phyloP scores from a whole-genome alignment of 225 moss, liverwort and hornwort species.

The Thuidium tamariscinum region DNA sequence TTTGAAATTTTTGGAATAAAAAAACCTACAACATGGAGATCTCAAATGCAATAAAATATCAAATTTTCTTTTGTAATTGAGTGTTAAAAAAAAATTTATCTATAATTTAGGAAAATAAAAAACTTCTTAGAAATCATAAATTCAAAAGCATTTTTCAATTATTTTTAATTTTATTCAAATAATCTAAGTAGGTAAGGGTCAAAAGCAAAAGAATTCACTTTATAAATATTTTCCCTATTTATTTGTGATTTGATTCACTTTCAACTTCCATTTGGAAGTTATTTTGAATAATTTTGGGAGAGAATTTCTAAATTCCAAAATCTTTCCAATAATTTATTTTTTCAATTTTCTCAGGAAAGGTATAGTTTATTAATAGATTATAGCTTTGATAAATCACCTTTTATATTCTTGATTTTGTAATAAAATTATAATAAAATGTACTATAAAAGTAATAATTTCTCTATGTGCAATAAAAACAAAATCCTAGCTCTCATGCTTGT shows the following conservation, averaged over 20 bases:
- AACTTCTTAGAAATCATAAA: too few relatives aligned
- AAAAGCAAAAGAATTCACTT: too few relatives aligned
- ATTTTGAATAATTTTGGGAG: background rate
- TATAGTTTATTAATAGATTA: background rate
- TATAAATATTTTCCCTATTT: background rate
- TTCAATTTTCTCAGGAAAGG: accelerated
- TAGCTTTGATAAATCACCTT: background rate
- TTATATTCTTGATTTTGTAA: background rate
- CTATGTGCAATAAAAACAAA: accelerated
- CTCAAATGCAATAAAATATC: background rate
- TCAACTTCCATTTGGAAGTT: background rate
- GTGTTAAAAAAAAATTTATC: background rate
- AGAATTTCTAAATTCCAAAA: background rate
- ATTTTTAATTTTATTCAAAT: too few relatives aligned
- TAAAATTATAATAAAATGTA: accelerated
- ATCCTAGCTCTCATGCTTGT: too few relatives aligned
- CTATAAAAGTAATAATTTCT: background rate
- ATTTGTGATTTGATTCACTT: background rate
- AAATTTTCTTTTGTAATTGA: background rate
- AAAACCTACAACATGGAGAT: accelerated
- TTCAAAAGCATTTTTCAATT: too few relatives aligned
- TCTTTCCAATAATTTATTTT: background rate
- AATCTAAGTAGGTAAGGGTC: accelerated
- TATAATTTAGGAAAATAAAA: too few relatives aligned
- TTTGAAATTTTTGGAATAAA: background rate